Conservation (phyloP, 768 basidiomycete species). For the Cystofilobasidium bisporidii region DNA sequence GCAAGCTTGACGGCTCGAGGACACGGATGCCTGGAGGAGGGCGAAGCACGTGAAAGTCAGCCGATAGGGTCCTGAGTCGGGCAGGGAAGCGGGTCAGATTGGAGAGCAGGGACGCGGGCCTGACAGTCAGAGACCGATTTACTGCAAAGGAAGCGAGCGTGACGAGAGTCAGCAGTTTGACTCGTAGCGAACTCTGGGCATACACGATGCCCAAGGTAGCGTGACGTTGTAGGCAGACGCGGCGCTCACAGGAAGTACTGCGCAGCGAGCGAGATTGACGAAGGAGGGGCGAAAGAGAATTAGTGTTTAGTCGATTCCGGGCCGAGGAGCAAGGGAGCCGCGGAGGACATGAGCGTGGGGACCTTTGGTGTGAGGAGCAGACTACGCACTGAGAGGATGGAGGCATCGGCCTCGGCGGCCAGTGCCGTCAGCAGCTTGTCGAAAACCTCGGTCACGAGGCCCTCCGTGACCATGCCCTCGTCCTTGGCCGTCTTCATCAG, state of each 20-base stretch:
- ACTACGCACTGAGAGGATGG: slow-evolving; percentile 56
- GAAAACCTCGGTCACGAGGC: slow-evolving; percentile 59
- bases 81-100: neutral
- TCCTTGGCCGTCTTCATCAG: slow-evolving; percentile 42
- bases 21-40: slow-evolving; percentile 14
- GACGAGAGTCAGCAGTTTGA: neutral
- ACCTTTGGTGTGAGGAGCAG: too few relatives aligned
- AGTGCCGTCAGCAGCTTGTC: slow-evolving; percentile 56
- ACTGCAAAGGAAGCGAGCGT: neutral
- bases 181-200: too few relatives aligned
- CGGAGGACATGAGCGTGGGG: slow-evolving; percentile 58
- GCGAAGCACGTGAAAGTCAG: neutral
- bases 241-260: neutral
- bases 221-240: neutral
- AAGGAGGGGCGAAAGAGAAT: neutral
- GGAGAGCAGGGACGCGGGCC: too few relatives aligned
- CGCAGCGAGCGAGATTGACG: neutral
- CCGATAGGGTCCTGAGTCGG: too few relatives aligned
- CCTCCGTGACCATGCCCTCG: slow-evolving; percentile 48
- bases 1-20: slow-evolving; percentile 46
- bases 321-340: slow-evolving; percentile 47
- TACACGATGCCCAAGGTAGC: too few relatives aligned
- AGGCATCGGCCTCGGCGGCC: slow-evolving; percentile 59
- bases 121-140: slow-evolving; percentile 22
- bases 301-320: neutral